A percentile compares a stretch with the other conserved stretches of the same genome.
These are phyloP conservation scores for Sextonia rubra DNA, from an alignment of 164 flowering plant genomes.

Conservation along the genomic window DNA sequence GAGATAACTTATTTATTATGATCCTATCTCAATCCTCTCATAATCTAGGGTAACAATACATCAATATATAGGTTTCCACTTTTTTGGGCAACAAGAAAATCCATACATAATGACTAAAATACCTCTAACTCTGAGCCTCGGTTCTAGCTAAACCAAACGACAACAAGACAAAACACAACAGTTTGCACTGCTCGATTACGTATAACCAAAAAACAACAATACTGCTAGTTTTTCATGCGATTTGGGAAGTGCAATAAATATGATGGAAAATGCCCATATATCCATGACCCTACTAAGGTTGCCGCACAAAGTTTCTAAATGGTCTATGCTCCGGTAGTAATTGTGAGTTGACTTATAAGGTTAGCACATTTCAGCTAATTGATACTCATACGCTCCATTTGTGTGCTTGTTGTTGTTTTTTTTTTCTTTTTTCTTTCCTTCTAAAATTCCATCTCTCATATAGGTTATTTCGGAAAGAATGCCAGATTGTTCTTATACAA, in stretches of 20 bases:
- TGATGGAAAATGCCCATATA: slow-evolving; percentile 84
- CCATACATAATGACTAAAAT: too few species aligned
- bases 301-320: slow-evolving; percentile 87
- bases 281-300: slow-evolving; percentile 87
- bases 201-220: slow-evolving; percentile 64
- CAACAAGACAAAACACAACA: too few species aligned
- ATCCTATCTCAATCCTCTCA: too few species aligned
- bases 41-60: too few species aligned
- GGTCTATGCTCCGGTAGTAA: slow-evolving; percentile 60
- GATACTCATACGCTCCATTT: background rate
- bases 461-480: slow-evolving; percentile 98
- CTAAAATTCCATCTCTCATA: slow-evolving; percentile 11
- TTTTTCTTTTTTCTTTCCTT: background rate
- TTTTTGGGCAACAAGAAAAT: too few species aligned
- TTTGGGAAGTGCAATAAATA: slow-evolving; percentile 94
- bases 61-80: too few species aligned
- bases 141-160: too few species aligned
- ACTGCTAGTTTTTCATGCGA: slow-evolving; percentile 91
- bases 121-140: too few species aligned
- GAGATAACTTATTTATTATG: too few species aligned
- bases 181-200: slow-evolving; percentile 80
- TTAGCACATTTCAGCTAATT: slow-evolving; percentile 12
- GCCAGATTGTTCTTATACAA: slow-evolving; percentile 95
- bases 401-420: background rate
- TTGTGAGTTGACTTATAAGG: slow-evolving; percentile 97